These are phyloP conservation scores for Iris pallida DNA, from an alignment of 116 monocot species.

Conservation along the genomic window DNA sequence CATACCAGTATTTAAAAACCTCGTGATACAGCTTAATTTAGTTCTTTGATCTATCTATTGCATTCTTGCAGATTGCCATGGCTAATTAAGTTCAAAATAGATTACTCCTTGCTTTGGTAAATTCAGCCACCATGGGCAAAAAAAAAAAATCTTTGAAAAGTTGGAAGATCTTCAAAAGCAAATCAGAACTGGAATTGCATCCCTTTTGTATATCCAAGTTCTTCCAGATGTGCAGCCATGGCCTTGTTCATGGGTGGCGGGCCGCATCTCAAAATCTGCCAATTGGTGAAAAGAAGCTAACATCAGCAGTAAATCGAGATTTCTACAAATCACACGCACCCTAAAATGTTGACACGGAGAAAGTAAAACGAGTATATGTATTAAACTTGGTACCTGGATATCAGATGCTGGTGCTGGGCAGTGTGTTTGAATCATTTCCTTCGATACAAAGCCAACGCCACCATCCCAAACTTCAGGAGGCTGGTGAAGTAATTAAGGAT, in stretches of 20 bases:
- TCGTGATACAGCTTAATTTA: too few relatives aligned
- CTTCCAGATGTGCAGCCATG: constrained; percentile 89
- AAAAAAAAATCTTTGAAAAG: too few relatives aligned
- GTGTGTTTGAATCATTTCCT: constrained; percentile 89
- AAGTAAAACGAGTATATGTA: background rate
- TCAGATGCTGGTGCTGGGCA: constrained; percentile 75
- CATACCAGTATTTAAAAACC: too few relatives aligned
- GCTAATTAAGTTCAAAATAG: too few relatives aligned
- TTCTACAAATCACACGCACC: background rate
- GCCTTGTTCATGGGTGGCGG: constrained; percentile 99
- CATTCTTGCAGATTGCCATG: too few relatives aligned
- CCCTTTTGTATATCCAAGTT: constrained; percentile 84
- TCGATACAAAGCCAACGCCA: constrained; percentile 89
- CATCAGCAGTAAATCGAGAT: background rate
- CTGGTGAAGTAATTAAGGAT: constrained; percentile 26
- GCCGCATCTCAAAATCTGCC: constrained; percentile 89
- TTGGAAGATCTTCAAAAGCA: background rate
- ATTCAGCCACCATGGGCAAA: too few relatives aligned
- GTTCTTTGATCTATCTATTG: too few relatives aligned
- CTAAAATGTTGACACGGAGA: too few relatives aligned
- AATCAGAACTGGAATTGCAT: constrained; percentile 97
- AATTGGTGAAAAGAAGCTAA: background rate
- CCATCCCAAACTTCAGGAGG: constrained; percentile 90
- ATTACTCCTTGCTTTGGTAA: too few relatives aligned
- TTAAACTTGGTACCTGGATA: constrained; percentile 52